Base-by-base conservation (phyloP, 2,329 filamentous ascomycete species). In the Exophiala sideris region DNA sequence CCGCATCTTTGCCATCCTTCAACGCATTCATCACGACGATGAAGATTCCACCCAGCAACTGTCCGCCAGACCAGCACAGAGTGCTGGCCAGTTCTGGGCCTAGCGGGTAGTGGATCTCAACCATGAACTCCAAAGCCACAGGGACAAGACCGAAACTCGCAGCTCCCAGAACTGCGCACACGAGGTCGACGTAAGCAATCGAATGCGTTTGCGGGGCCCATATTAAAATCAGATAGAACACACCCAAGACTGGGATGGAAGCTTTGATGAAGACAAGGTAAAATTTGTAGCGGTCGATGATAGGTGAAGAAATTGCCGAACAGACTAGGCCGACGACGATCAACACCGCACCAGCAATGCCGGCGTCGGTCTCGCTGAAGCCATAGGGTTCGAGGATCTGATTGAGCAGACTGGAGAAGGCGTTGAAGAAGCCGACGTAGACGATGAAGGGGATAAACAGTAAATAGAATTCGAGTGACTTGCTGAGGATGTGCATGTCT, bases 391-490 rank as follows among this genome's bases (percentile, higher is more conserved):
- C 76, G 60, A 97, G 81, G 68, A 97, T 89, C 68, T 96, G 92
- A 74, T 92, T 95, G 8, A 97, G 79, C 1, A 97, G 82, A 1
- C 88, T 88, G 46, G 91, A 95, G 62, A 91, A 77, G 62, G 87
- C 87, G 78, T 97, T 97, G 84, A 99, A 99, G 75, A 94, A 86
- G 64, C 88, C 91, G 57, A 96, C 89, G 70, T 91, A 96, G 64
- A 91, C 72, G 60, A 82, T 75, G 73, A 92, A 97, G n/a, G 91
- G 86, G 56, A 91, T 65, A 57, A 91, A 76, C 61, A 96, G 73
- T 59, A 96, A 80, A 80, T 85, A 95, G 71, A 95, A 87, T 67
- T 92, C 86, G 14, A 81, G 76, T 4, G 83, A 88, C 32, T 66
- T 68, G 44, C 79, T 67, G 41, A 95, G 73, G 16, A 71, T 68